Percentiles rank a stretch among this genome's conserved stretches.
These are phyloP conservation scores for Verticillium tricorpus DNA, from an alignment of 2,329 filamentous ascomycete species.

Conservation along the genomic window DNA sequence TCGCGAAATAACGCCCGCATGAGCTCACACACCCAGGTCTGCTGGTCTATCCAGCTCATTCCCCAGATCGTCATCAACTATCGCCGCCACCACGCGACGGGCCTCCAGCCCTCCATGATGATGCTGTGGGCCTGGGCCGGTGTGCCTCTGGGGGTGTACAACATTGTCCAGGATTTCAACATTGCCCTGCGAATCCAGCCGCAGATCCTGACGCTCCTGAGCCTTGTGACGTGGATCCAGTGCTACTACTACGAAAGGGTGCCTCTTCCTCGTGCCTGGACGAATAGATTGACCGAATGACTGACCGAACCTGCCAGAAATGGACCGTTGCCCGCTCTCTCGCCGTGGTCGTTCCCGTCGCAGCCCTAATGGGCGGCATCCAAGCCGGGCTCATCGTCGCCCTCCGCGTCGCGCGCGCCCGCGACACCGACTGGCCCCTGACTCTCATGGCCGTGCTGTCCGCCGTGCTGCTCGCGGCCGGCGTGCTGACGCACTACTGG, in stretches of 20 bases:
- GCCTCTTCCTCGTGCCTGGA: slow-evolving; percentile 13
- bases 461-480: slow-evolving; percentile 57
- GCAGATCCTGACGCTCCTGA: slow-evolving; percentile 37
- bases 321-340: slow-evolving; percentile 48
- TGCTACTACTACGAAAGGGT: slow-evolving; percentile 38
- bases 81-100: slow-evolving; percentile 59
- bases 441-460: slow-evolving; percentile 64
- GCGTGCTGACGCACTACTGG: slow-evolving; percentile 64
- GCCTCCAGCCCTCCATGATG: slow-evolving; percentile 68
- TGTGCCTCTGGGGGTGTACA: slow-evolving; percentile 56
- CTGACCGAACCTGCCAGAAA: slow-evolving; percentile 28
- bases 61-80: slow-evolving; percentile 68
- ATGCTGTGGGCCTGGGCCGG: slow-evolving; percentile 66
- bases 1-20: neutral
- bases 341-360: slow-evolving; percentile 44
- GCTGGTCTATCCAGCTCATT: slow-evolving; percentile 64
- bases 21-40: slow-evolving; percentile 33
- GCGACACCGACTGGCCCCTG: slow-evolving; percentile 52
- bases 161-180: slow-evolving; percentile 36
- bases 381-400: slow-evolving; percentile 57
- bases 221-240: slow-evolving; percentile 37
- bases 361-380: slow-evolving; percentile 52
- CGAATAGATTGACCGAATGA: neutral
- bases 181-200: slow-evolving; percentile 37
- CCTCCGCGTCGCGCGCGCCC: slow-evolving; percentile 38